Base-by-base conservation (phyloP, 805 yeast species). In the Nakazawaea wyomingensis region DNA sequence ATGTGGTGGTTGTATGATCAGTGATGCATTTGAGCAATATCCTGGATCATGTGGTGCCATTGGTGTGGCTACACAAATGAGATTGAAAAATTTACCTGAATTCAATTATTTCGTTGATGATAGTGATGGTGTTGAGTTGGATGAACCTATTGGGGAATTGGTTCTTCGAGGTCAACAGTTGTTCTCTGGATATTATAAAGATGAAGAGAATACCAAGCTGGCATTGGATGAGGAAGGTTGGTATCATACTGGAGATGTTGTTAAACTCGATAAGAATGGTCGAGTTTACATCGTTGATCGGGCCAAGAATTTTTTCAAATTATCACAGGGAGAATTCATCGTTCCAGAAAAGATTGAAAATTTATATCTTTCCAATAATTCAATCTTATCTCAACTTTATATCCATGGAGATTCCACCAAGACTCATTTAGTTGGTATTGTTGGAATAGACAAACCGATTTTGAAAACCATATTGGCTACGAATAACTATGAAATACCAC, bases 271-370 rank as follows among this genome's bases (percentile, higher is more conserved):
- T 44, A 44, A 48, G 1, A 61, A 64, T 5, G 86, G 89, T 10
- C 69, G 82, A 37, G 57, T 85, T 19, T 66, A 61, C 39, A 78
- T 84, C 45, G 71, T 84, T 51, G 93, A 85, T 55, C 69, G 93
- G 48, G 88, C 84, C 31, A 84, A 84, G 66, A 85, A 84, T 62
- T 83, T 84, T 64, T 84, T 83, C 69, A 84, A 84, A 63, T 57
- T 77, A 42, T 66, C 80, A 3, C 82, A 77, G 55, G 82, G 82
- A 38, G 82, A 77, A 61, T 84, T 83, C 59, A 74, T 84, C 43
- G 83, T 88, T 1, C 85, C 88, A 16, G 93, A 84, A 54, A 81
- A 76, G 59, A 76, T 84, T 50, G 91, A 84, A 55, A 81, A 79
- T 53, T 61, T 65, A 13, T 82, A 83, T 57, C 57, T 78, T 28